Conservation (phyloP, 164 flowering plant species). For the Umbellularia californica region DNA sequence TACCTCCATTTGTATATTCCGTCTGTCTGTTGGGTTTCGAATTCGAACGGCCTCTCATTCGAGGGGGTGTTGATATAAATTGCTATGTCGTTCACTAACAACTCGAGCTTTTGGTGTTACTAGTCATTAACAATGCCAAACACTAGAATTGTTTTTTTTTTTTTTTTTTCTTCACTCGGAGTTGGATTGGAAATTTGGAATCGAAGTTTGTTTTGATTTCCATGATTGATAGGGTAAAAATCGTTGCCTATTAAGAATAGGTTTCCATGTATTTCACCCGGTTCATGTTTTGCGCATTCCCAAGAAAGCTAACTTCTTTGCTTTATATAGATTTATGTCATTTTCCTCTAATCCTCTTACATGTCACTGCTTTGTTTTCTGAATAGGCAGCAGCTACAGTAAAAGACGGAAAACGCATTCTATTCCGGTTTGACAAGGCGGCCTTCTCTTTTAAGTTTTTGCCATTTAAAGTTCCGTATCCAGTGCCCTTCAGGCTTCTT, state of each 20-base stretch:
- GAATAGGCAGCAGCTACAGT: constrained; percentile 77
- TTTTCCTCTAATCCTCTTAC: neutral
- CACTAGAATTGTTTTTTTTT: too few species aligned
- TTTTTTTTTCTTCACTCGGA: too few species aligned
- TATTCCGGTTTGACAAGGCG: constrained; percentile 82
- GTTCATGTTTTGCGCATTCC: neutral
- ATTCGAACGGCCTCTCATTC: too few species aligned
- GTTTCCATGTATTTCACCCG: neutral
- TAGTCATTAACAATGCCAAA: too few species aligned
- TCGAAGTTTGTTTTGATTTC: neutral
- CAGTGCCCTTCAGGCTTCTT: constrained; percentile 90
- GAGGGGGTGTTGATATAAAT: too few species aligned
- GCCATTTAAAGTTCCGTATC: constrained; percentile 97
- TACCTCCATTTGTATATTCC: too few species aligned
- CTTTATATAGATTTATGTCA: neutral
- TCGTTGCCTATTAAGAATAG: neutral
- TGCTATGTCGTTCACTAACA: too few species aligned
- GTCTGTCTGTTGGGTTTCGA: too few species aligned
- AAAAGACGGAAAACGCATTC: constrained; percentile 75
- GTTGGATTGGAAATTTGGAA: neutral
- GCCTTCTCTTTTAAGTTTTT: constrained; percentile 90
- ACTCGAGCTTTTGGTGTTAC: too few species aligned
- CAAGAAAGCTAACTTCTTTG: neutral
- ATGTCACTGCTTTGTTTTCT: constrained; percentile 3
- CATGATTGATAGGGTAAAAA: neutral